Base-by-base conservation (phyloP, 495 filamentous ascomycete genomes). In the Neurospora sp. region DNA sequence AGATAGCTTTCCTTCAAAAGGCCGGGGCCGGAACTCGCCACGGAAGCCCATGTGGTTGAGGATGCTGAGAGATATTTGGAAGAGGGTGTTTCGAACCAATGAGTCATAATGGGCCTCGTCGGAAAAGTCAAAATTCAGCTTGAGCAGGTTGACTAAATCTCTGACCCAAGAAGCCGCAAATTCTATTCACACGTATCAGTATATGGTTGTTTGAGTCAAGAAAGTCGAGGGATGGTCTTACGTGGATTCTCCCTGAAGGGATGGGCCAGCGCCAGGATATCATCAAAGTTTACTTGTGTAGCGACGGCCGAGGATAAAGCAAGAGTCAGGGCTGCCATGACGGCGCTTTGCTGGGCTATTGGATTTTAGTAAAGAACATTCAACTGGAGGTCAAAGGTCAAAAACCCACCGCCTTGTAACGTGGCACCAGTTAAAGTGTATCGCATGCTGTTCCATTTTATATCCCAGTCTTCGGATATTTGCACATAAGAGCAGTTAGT, bases 21-120 rank as follows among this genome's bases (percentile, higher is more conserved):
- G 86, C 27, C 91, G 89, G 14, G 86, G 82, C 59, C 87, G 83
- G 68, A 84, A 85, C 68, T 88, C 88, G 22, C 88, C 89, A 53
- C 83, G 85, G 77, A 88, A 93, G 20, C 90, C 90, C 38, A 94
- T 82, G 69, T 89, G 87, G 72, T 89, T 90, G 74, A 92, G 88
- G 38, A 93, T 84, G 78, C 91, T 91, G 40, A 93, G 84, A 80
- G 88, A 91, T 72, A 89, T 83, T 74, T 91, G 90, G 48, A 95
- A 86, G 44, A 86, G 87, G 6, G 84, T 83, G 75, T 91, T 92
- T 73, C 88, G 85, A 71, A 92, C 88, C n/a, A 93, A 85, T 71
- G 89, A 87, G 70, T 93, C 89, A 73, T 92, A 88, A 70, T 91
- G 89, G 10, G 83, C 73, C 27, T 92, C 93, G 69, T 91, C 85